Evolutionary conservation across 768 basidiomycete genomes (phyloP).

Genomic region (Leccinum subgranulosum): DNA sequence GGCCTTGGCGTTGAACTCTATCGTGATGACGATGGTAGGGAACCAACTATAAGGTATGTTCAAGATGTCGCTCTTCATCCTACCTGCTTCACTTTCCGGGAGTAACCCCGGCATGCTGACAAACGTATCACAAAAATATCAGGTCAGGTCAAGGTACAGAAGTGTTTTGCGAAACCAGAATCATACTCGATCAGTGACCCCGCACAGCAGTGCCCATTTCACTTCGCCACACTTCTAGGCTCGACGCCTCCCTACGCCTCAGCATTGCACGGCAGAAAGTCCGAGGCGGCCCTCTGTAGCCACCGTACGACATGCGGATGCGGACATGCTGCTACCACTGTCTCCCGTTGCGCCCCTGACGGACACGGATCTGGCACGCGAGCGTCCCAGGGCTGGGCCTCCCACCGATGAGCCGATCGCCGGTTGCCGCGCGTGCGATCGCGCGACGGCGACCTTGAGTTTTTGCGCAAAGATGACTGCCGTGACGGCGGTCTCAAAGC

Average conservation of each 20-base stretch:
- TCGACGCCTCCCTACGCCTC: background rate
- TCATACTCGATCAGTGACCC: background rate
- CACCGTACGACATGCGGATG: background rate
- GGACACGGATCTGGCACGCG: conserved; percentile 5
- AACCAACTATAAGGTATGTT: no score
- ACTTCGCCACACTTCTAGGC: no score
- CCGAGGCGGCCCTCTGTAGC: background rate
- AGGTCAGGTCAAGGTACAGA: no score
- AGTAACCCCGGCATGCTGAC: no score
- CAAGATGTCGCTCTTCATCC: no score
- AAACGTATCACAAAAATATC: no score
- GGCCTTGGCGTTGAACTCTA: no score
- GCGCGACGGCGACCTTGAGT: conserved; percentile 19
- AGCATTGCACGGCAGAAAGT: background rate
- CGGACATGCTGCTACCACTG: no score
- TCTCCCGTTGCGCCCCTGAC: background rate
- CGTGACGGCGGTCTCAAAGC: conserved; percentile 23
- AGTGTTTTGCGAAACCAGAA: background rate
- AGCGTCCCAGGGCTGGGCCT: background rate
- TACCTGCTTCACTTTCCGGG: no score
- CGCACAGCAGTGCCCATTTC: background rate
- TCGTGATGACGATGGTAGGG: no score
- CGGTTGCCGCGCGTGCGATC: background rate
- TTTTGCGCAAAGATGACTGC: conserved; percentile 21
- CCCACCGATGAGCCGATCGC: background rate